Conservation (phyloP, 345 rosid genomes). For the Aurinia saxatilis region DNA sequence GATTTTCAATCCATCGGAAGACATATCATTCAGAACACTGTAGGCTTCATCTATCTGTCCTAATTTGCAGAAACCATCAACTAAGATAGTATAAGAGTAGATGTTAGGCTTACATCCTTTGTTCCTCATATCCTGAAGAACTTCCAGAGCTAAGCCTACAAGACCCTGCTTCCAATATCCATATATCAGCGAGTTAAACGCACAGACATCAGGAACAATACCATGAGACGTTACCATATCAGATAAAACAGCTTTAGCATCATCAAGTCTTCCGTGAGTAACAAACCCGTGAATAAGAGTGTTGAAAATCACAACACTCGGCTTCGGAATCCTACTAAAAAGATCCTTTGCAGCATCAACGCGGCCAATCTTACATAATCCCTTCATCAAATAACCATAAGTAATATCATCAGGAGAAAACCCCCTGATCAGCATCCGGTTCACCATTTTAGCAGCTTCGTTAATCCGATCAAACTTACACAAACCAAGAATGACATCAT, state of each 20-base stretch:
- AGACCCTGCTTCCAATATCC: slow-evolving; percentile 70
- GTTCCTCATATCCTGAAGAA: slow-evolving; percentile 41
- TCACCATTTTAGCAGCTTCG: slow-evolving; percentile 65
- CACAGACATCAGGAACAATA: slow-evolving; percentile 45
- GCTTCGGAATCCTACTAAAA: slow-evolving; percentile 36
- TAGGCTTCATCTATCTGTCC: slow-evolving; percentile 50
- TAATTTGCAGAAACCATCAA: slow-evolving; percentile 63
- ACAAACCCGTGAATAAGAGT: slow-evolving; percentile 70
- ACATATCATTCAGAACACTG: slow-evolving; percentile 44
- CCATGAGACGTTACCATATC: slow-evolving; percentile 32
- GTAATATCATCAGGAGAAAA: slow-evolving; percentile 57
- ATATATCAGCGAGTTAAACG: slow-evolving; percentile 55
- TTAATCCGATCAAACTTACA: slow-evolving; percentile 58
- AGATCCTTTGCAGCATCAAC: slow-evolving; percentile 73
- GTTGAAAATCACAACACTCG: slow-evolving; percentile 51
- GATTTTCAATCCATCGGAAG: slow-evolving; percentile 42
- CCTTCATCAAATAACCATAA: slow-evolving; percentile 60
- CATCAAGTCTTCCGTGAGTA: slow-evolving; percentile 46
- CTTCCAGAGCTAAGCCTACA: slow-evolving; percentile 51
- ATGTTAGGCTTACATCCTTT: slow-evolving; percentile 60
- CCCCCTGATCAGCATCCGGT: slow-evolving; percentile 73
- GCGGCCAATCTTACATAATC: slow-evolving; percentile 50
- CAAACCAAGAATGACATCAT: slow-evolving; percentile 58
- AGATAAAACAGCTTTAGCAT: slow-evolving; percentile 48
- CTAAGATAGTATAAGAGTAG: slow-evolving; percentile 51